Evolutionary conservation across 495 filamentous ascomycete species (phyloP).

Genomic region (Podospora fimiseda): DNA sequence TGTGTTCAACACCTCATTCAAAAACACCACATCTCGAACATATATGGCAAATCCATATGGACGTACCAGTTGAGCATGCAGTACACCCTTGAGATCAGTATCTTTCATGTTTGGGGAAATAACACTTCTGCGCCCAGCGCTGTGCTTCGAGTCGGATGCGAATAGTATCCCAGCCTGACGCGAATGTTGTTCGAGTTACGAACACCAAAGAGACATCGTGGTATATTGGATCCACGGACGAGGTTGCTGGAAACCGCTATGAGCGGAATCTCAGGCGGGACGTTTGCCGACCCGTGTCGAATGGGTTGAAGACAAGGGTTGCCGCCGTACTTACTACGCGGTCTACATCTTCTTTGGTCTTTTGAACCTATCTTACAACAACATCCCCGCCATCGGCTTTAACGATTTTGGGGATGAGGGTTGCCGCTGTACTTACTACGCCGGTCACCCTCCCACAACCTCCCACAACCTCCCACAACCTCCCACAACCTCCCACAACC

Average conservation of each 20-base stretch:
- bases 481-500: no score
- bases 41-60: slow-evolving; percentile 13
- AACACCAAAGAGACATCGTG: no score
- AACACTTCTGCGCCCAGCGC: no score
- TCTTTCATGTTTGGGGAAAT: slow-evolving; percentile 6
- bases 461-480: no score
- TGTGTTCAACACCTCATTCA: no score
- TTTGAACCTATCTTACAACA: slow-evolving; percentile 93
- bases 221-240: no score
- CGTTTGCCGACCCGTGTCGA: slow-evolving; percentile 71
- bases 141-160: no score
- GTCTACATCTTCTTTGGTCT: slow-evolving; percentile 99
- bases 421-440: no score
- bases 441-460: no score
- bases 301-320: slow-evolving; percentile 96
- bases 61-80: slow-evolving; percentile 7
- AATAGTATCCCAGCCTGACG: no score
- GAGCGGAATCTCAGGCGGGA: slow-evolving; percentile 89
- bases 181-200: no score
- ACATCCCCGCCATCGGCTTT: slow-evolving; percentile 92
- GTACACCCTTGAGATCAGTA: slow-evolving; percentile 16
- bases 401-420: slow-evolving; percentile 98
- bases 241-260: slow-evolving; percentile 95
- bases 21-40: slow-evolving; percentile 5
- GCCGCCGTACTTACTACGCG: slow-evolving; percentile 95